phyloP scores from a whole-genome alignment of 345 rosid species.

The Aquilaria sinensis region DNA sequence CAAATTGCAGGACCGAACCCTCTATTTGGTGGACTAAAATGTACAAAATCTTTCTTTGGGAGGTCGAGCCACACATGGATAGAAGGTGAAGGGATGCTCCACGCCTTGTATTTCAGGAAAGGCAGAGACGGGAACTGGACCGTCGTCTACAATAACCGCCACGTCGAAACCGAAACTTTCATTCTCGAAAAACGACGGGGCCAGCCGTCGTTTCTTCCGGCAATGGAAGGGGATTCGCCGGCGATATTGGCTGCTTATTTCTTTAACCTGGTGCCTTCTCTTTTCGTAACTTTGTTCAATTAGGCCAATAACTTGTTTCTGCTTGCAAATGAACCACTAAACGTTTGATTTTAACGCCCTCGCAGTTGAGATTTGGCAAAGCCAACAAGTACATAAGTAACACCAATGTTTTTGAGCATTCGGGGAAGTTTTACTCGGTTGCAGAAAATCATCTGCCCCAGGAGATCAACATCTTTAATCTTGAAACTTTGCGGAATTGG shows the following conservation, averaged over 20 bases:
- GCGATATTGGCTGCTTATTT: conserved; percentile 35
- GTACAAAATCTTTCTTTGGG: conserved; percentile 35
- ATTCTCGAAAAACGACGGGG: conserved; percentile 32
- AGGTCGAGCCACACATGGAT: conserved; percentile 39
- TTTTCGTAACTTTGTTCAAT: not conserved
- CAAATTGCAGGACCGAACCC: conserved; percentile 46
- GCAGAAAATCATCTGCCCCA: conserved; percentile 33
- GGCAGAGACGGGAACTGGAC: conserved; percentile 26
- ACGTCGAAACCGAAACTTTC: conserved; percentile 42
- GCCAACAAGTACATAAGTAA: conserved; percentile 21
- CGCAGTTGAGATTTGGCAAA: conserved; percentile 29
- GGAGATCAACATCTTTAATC: conserved; percentile 26
- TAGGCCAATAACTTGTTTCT: no score
- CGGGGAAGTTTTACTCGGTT: conserved; percentile 27
- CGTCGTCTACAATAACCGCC: conserved; percentile 34
- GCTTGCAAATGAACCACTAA: no score
- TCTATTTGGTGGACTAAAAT: conserved; percentile 38
- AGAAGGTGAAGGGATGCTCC: conserved; percentile 70
- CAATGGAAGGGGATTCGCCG: conserved; percentile 33
- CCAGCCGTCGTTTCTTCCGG: conserved; percentile 37
- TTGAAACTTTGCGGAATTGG: conserved; percentile 28
- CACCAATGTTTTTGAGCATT: conserved; percentile 31
- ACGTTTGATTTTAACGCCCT: not conserved
- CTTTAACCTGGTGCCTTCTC: conserved; percentile 20
- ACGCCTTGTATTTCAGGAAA: conserved; percentile 36